Base-by-base conservation (phyloP, 2,329 filamentous ascomycete genomes). In the Hymenoscyphus albidus region DNA sequence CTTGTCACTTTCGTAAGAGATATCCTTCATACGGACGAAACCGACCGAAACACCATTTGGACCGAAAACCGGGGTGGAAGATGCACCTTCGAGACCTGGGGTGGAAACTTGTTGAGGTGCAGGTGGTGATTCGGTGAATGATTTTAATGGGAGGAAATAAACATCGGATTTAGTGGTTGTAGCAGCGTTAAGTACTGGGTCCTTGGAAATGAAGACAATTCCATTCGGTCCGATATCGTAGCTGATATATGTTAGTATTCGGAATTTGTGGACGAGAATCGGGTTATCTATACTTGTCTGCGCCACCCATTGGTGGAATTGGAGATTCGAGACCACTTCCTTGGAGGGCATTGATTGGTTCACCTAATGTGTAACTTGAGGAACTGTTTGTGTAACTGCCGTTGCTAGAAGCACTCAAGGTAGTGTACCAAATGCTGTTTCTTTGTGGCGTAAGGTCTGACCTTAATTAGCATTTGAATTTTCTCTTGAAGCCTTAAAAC, bases 1-100 rank as follows among this genome's bases (percentile, higher is more conserved):
- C 76, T 89, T 89, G 78, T 96, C 92, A 14, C 88, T 85, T 76
- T 97, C 92, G 74, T 96, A 96, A 63, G 88, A 85, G 59, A 85
- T 82, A 58, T 83, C 82, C 65, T 84, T 83, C 91, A 94, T 95
- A 67, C 89, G 87, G 51, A 91, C 80, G 75, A 96, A 96, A 1
- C 86, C 91, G 27, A 93, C 79, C 66, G 84, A 82, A 39, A 80
- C 82, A 9, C 92, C 90, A 70, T 88, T 82, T 1, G 85, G 85
- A 3, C 91, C 93, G 77, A 96, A 96, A 0, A 83, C 82, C 0
- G 92, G 91, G 0, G 31, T 48, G 3, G 59, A 58, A 1, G 70
- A 73, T 39, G 68, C 68, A 18, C 71, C 71, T 56, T 70, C 64
- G n/a, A 72, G 63, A 5, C 60, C 57, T 3, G 70, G 70, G 13